Evolutionary conservation across 2,329 filamentous ascomycete species (phyloP).

Genomic region (Nemania bipapillata): DNA sequence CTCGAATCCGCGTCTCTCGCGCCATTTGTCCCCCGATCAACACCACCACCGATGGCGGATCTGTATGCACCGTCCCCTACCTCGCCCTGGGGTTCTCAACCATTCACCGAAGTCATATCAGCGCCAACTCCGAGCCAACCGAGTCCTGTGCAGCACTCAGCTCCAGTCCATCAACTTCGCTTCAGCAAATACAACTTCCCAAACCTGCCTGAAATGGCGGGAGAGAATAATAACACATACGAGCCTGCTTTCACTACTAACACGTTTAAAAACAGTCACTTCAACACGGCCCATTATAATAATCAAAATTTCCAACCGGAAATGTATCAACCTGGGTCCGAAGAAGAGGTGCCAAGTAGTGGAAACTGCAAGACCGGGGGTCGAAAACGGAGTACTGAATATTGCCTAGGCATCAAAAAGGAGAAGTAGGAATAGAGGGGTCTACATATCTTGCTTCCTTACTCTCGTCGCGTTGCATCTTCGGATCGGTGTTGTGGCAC

Average conservation of each 20-base stretch:
- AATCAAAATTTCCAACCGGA: slow-evolving; percentile 71
- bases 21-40: slow-evolving; percentile 50
- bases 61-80: slow-evolving; percentile 53
- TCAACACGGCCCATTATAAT: slow-evolving; percentile 73
- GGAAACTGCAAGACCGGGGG: slow-evolving; percentile 42
- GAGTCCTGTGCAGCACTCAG: slow-evolving; percentile 46
- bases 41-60: slow-evolving; percentile 50
- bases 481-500: slow-evolving; percentile 36
- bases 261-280: slow-evolving; percentile 74
- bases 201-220: slow-evolving; percentile 49
- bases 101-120: slow-evolving; percentile 49
- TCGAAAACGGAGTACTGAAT: slow-evolving; percentile 50
- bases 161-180: slow-evolving; percentile 56
- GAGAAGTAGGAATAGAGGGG: slow-evolving; percentile 49
- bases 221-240: slow-evolving; percentile 53
- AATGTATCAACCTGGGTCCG: slow-evolving; percentile 58
- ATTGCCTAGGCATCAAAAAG: slow-evolving; percentile 49
- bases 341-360: slow-evolving; percentile 50
- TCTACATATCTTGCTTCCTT: slow-evolving; percentile 38
- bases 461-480: slow-evolving; percentile 42
- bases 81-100: slow-evolving; percentile 54
- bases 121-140: slow-evolving; percentile 50
- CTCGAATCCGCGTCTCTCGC: slow-evolving; percentile 46
- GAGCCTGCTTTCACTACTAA: slow-evolving; percentile 65
- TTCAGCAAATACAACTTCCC: slow-evolving; percentile 68